Evolutionary conservation across 202 grass and related monocot species (phyloP).

Genomic region (Bolboschoenoplectus hybrid): DNA sequence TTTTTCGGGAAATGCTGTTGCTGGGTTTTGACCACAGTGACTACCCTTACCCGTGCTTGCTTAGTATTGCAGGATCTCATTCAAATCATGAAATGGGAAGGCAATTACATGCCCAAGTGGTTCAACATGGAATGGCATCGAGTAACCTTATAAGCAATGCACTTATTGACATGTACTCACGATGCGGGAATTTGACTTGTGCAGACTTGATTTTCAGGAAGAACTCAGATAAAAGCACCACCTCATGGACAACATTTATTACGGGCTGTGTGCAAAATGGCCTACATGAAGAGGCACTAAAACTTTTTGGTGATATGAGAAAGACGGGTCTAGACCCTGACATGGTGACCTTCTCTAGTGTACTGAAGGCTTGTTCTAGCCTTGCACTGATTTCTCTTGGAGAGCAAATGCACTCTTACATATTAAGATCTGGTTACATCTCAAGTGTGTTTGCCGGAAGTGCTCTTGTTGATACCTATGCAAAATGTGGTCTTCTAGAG

Average conservation of each 20-base stretch:
- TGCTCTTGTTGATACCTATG: slow-evolving; percentile 85
- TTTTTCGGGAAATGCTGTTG: slow-evolving; percentile 67
- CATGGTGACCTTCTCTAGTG: slow-evolving; percentile 68
- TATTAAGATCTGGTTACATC: slow-evolving; percentile 60
- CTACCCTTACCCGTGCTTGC: slow-evolving; percentile 76
- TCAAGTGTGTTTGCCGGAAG: slow-evolving; percentile 71
- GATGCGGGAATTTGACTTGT: slow-evolving; percentile 32
- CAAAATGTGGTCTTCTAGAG: slow-evolving; percentile 73
- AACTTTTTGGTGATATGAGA: slow-evolving; percentile 74
- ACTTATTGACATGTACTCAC: slow-evolving; percentile 74
- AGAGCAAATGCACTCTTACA: slow-evolving; percentile 73
- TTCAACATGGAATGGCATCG: slow-evolving; percentile 49
- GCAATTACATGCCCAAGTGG: slow-evolving; percentile 75
- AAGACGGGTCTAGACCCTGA: slow-evolving; percentile 60
- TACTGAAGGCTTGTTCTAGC: slow-evolving; percentile 79
- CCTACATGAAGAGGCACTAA: slow-evolving; percentile 61
- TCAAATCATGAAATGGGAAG: slow-evolving; percentile 59
- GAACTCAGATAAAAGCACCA: slow-evolving; percentile 49
- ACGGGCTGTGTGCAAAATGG: slow-evolving; percentile 76
- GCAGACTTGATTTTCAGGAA: slow-evolving; percentile 36
- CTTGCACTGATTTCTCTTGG: slow-evolving; percentile 66
- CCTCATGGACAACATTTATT: slow-evolving; percentile 81
- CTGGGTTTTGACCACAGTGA: slow-evolving; percentile 50
- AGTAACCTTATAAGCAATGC: slow-evolving; percentile 63
- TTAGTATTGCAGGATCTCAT: slow-evolving; percentile 67